phyloP scores from a whole-genome alignment of 2,329 filamentous ascomycete species.

The Penicillium decumbens region DNA sequence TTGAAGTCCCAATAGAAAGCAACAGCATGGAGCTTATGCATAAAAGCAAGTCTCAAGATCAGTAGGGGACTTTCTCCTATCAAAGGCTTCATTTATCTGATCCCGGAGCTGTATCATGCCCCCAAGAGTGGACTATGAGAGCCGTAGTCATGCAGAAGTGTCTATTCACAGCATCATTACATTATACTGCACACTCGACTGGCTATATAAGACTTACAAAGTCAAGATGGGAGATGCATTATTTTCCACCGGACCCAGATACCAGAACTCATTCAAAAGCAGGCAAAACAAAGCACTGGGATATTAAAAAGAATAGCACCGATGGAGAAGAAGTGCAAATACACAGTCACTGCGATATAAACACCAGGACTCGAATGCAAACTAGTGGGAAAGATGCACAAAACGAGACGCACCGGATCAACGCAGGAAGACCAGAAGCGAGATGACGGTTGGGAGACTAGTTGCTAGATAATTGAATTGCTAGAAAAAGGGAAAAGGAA shows the following conservation, averaged over 20 bases:
- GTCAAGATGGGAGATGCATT: background rate
- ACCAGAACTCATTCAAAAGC: background rate
- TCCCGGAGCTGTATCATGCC: too few relatives aligned
- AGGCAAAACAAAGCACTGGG: background rate
- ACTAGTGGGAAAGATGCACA: background rate
- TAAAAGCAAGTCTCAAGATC: too few relatives aligned
- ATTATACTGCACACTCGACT: background rate
- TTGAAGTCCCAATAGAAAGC: too few relatives aligned
- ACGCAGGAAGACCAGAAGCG: background rate
- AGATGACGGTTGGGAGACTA: slow-evolving; percentile 20
- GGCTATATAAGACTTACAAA: background rate
- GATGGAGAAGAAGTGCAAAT: background rate
- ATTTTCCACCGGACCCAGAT: background rate
- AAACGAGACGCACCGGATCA: background rate
- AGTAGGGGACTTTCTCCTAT: too few relatives aligned
- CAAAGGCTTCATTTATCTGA: too few relatives aligned
- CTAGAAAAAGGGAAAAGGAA: slow-evolving; percentile 21
- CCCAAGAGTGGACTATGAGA: background rate
- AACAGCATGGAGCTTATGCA: too few relatives aligned
- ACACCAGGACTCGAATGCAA: too few relatives aligned
- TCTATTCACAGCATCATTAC: background rate
- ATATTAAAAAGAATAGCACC: too few relatives aligned
- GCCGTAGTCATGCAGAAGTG: background rate
- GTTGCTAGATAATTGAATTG: slow-evolving; percentile 31
- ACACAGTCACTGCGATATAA: background rate